phyloP scores from a whole-genome alignment of 2,329 filamentous ascomycete genomes.

The Cladobotryum mycophilum region DNA sequence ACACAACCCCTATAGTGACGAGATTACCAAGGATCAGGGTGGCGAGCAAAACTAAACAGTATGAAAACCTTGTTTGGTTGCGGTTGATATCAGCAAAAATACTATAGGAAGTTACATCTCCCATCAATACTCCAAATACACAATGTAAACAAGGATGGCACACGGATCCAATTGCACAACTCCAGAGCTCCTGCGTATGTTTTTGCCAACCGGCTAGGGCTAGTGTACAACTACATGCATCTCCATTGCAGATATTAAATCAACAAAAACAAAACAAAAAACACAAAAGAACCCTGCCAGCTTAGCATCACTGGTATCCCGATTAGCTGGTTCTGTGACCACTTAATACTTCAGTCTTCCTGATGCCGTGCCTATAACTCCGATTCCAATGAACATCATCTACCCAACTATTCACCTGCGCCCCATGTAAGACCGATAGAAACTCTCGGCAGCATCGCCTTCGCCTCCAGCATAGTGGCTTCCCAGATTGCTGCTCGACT shows the following conservation, averaged over 20 bases:
- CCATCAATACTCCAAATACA: not conserved
- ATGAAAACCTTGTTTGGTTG: too few species aligned
- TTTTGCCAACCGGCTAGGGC: slow-evolving; percentile 24
- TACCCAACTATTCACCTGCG: slow-evolving; percentile 44
- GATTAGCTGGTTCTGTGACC: slow-evolving; percentile 7
- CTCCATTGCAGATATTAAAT: not conserved
- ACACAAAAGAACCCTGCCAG: slow-evolving; percentile 2
- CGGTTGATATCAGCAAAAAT: too few species aligned
- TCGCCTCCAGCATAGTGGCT: slow-evolving; percentile 54
- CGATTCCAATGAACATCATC: slow-evolving; percentile 14
- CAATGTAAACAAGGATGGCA: not conserved
- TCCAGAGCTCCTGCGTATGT: slow-evolving; percentile 14
- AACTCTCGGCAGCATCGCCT: slow-evolving; percentile 74
- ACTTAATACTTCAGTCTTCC: slow-evolving; percentile 10
- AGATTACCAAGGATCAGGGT: slow-evolving; percentile 66
- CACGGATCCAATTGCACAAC: slow-evolving; percentile 4
- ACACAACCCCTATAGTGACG: slow-evolving; percentile 51
- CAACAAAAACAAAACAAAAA: not conserved
- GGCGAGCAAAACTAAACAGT: slow-evolving; percentile 55
- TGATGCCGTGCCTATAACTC: slow-evolving; percentile 12
- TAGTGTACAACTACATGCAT: slow-evolving; percentile 35
- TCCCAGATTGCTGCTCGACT: slow-evolving; percentile 60
- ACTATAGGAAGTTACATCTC: too few species aligned
- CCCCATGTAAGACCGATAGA: slow-evolving; percentile 83
- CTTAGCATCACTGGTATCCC: slow-evolving; percentile 11